Conservation (phyloP, 2,329 filamentous ascomycete species). For the Chrysoporthe puriensis region DNA sequence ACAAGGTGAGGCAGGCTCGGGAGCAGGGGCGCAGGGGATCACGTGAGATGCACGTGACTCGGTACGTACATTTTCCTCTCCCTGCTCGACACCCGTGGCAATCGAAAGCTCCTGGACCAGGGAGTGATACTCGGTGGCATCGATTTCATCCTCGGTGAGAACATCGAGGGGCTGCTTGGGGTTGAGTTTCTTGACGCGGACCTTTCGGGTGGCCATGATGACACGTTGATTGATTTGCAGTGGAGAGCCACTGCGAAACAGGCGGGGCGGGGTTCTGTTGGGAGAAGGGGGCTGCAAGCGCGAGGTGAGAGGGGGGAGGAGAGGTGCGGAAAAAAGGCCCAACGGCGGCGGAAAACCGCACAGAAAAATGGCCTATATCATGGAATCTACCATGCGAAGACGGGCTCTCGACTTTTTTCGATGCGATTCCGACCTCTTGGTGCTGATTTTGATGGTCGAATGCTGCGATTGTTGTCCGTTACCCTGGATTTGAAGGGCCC, state of each 20-base stretch:
- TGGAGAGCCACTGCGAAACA: conserved; percentile 35
- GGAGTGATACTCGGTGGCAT: conserved; percentile 82
- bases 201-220: conserved; percentile 66
- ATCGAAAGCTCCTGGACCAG: conserved; percentile 83
- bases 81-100: conserved; percentile 95
- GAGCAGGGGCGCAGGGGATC: conserved; percentile 23
- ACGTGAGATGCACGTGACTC: conserved; percentile 33
- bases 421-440: conserved; percentile 56
- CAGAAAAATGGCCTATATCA: conserved; percentile 67
- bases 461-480: conserved; percentile 57
- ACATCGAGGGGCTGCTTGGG: conserved; percentile 87
- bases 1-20: neutral
- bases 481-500: conserved; percentile 12
- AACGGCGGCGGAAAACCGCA: conserved; percentile 60
- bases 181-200: conserved; percentile 88
- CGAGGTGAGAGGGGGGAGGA: conserved; percentile 33
- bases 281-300: conserved; percentile 29
- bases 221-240: conserved; percentile 40
- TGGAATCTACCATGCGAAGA: conserved; percentile 61
- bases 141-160: conserved; percentile 88
- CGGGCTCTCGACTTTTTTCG: conserved; percentile 55
- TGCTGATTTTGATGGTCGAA: conserved; percentile 59
- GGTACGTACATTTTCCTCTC: conserved; percentile 89
- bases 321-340: conserved; percentile 36
- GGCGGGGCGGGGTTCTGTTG: conserved; percentile 15